Percentiles rank a stretch among this genome's conserved stretches.
Conservation (phyloP, 176 grass and related monocot genomes). For the Paspalum vaginatum region DNA sequence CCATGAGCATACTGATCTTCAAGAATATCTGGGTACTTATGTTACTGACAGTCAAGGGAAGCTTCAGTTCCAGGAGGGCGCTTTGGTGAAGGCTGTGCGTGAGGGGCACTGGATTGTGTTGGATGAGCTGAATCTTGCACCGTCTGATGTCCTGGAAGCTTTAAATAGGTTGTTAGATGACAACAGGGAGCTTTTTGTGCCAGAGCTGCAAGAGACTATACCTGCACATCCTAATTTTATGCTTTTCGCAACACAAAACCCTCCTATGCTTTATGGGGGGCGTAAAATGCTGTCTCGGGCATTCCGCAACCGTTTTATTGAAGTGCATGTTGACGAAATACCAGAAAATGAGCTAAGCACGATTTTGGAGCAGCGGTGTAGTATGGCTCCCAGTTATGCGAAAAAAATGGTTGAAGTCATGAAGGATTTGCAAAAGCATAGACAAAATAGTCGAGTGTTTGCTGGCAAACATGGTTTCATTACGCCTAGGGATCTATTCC, state of each 20-base stretch:
- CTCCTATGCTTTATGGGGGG: conserved; percentile 83
- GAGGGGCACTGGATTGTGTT: conserved; percentile 96
- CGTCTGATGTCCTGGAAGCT: conserved; percentile 96
- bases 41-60: conserved; percentile 72
- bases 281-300: conserved; percentile 93
- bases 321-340: conserved; percentile 97
- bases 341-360: conserved; percentile 74
- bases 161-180: conserved; percentile 96
- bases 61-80: conserved; percentile 92
- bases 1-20: conserved; percentile 97
- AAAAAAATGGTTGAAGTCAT: conserved; percentile 89
- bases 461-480: conserved; percentile 99
- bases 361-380: conserved; percentile 71
- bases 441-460: conserved; percentile 94
- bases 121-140: conserved; percentile 98
- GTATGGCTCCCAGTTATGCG: conserved; percentile 74
- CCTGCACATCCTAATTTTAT: conserved; percentile 91
- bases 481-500: conserved; percentile 90
- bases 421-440: conserved; percentile 80
- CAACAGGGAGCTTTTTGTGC: conserved; percentile 92
- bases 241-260: conserved; percentile 98
- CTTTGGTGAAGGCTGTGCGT: conserved; percentile 93
- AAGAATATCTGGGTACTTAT: conserved; percentile 96
- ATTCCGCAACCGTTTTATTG: conserved; percentile 95
- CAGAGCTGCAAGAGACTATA: conserved; percentile 88